Evolutionary conservation across 129 eudicot species (phyloP).

Genomic region (Helichrysum umbraculigerum): DNA sequence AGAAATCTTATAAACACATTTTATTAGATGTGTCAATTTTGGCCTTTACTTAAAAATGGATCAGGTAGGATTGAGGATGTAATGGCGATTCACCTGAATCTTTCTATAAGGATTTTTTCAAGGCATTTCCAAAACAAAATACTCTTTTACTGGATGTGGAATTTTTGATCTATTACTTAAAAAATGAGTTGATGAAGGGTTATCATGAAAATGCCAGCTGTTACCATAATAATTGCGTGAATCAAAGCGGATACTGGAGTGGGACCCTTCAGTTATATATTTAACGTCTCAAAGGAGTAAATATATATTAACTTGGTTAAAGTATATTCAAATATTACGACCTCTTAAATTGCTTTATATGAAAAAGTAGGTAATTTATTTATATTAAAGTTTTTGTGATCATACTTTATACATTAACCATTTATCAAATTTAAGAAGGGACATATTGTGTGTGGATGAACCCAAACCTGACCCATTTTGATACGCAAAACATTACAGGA

Average conservation of each 20-base stretch:
- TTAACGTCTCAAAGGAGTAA: neutral
- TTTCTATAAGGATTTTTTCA: neutral
- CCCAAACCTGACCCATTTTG: neutral
- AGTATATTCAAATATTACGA: neutral
- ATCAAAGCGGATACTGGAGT: neutral
- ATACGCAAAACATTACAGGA: neutral
- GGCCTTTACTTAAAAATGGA: neutral
- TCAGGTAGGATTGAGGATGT: neutral
- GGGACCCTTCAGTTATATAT: conserved; percentile 6
- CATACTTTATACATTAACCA: no score
- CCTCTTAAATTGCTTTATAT: neutral
- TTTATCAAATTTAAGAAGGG: neutral
- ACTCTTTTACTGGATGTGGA: no score
- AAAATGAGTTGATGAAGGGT: no score
- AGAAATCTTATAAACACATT: neutral
- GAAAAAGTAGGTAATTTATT: neutral
- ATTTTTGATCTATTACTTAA: no score
- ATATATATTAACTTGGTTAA: neutral
- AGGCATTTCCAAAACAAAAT: no score
- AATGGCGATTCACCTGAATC: neutral
- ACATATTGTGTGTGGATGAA: no score
- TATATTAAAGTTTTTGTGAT: no score
- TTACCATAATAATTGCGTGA: neutral
- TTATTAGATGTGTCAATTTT: conserved; percentile 6
- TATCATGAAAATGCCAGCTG: neutral